Evolutionary conservation across 257 asterid genomes (phyloP).

Genomic region (Solanum piurae): DNA sequence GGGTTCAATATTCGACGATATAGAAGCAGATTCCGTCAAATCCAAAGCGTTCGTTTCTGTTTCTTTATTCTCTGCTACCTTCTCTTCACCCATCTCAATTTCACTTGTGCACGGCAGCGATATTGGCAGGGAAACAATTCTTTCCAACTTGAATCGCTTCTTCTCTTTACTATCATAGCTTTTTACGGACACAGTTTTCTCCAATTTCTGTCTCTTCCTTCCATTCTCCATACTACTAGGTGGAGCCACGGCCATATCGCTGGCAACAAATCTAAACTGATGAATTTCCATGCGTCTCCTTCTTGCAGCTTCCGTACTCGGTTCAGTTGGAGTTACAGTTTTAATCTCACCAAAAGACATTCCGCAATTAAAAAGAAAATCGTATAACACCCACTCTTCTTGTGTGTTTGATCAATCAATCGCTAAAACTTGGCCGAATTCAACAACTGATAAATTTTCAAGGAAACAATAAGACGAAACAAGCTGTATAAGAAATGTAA

Average conservation of each 20-base stretch:
- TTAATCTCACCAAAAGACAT: constrained; percentile 66
- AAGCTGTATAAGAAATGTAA: neutral
- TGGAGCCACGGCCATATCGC: constrained; percentile 51
- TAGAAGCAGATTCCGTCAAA: neutral
- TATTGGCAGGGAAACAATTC: neutral
- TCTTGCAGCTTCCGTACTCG: constrained; percentile 50
- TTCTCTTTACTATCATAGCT: constrained; percentile 14
- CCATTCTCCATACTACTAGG: constrained; percentile 18
- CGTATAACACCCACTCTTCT: neutral
- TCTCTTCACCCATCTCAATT: neutral
- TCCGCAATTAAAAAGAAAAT: constrained; percentile 33
- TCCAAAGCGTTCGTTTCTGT: neutral
- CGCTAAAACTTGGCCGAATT: neutral
- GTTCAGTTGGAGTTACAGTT: constrained; percentile 48
- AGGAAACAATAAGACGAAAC: neutral
- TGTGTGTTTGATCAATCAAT: neutral
- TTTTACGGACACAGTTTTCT: neutral
- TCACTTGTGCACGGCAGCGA: neutral
- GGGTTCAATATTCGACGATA: neutral
- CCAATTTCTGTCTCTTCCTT: constrained; percentile 28
- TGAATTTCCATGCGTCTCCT: constrained; percentile 70
- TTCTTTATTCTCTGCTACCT: neutral
- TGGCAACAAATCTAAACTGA: constrained; percentile 52
- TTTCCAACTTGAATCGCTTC: neutral
- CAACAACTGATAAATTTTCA: neutral